Percentiles rank a stretch among this genome's conserved stretches.
These are phyloP conservation scores for Tilletia setariae DNA, from an alignment of 1,284 basidiomycete species.

Conservation along the genomic window DNA sequence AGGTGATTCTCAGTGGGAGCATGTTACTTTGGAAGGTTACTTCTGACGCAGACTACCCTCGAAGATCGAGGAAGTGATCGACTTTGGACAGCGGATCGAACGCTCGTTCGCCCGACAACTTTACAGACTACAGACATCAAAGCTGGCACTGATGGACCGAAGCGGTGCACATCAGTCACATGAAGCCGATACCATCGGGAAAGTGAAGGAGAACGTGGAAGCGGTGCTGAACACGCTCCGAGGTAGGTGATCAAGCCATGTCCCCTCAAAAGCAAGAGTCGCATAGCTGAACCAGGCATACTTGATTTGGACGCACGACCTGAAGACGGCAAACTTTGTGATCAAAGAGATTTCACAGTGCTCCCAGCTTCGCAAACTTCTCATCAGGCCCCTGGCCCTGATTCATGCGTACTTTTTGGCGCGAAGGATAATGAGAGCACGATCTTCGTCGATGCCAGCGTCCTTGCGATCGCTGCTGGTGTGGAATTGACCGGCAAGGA, in stretches of 20 bases:
- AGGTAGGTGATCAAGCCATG: not conserved
- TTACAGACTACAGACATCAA: not conserved
- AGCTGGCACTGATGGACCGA: not conserved
- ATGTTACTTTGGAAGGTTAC: not conserved
- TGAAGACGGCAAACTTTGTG: not conserved
- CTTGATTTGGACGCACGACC: not conserved
- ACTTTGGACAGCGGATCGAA: not conserved
- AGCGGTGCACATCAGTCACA: not conserved
- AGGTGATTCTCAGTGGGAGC: not conserved
- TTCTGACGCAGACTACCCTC: not conserved
- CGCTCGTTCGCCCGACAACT: slow-evolving; percentile 2
- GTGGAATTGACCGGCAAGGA: not conserved
- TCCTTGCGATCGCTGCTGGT: not conserved
- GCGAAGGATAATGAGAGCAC: not conserved
- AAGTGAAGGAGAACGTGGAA: not conserved
- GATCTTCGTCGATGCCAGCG: not conserved
- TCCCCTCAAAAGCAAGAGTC: too few species aligned
- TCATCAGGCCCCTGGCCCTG: not conserved
- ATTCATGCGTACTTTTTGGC: not conserved
- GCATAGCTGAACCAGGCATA: not conserved
- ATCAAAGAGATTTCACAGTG: slow-evolving; percentile 10
- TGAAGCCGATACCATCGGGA: not conserved
- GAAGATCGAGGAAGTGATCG: slow-evolving; percentile 12
- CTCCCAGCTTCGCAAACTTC: not conserved
- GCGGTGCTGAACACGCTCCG: not conserved